Evolutionary conservation across 257 asterid genomes (phyloP), one percentile per base, ranked within the genome.

Genomic region (Solanum bukasovii): DNA sequence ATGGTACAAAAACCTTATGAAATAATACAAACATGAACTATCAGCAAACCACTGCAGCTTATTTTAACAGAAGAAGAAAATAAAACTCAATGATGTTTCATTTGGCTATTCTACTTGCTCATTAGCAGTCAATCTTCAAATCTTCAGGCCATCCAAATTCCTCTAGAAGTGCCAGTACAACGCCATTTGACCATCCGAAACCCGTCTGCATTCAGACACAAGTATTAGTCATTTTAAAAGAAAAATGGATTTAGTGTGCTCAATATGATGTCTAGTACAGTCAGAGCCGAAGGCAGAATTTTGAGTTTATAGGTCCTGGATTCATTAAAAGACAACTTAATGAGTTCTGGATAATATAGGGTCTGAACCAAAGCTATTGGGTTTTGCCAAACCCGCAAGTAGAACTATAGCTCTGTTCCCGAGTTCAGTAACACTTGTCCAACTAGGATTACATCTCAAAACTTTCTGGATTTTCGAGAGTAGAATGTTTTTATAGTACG

Each of bases 161-260:
- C 95, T 97, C 99, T 93, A 97, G 88, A 88, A 96, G 94, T 12
- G 98, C 94, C 84, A 97, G 89, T 3, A 96, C 95, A 29, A 95
- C 98, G 82, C 99, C 99, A 86, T 97, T 97, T 6, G 99, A 90
- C 99, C 99, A 97, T 6, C 99, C 99, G 63, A 97, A 97, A 52
- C 99, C 99, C 44, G 98, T 97, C 99, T 97, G 95, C 92, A 42
- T 78, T 81, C 16, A 75, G 70, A 25, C 74, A 83, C 27, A 52
- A 56, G 9, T 27, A 78, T 20, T 33, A 46, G 13, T 61, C 31
- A 85, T 16, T 70, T 42, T 12, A 1, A 14, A 29, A 9, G 27
- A 44, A 44, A 79, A 16, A 14, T 21, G 37, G 65, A 40, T 25
- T 25, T 14, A 13, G 65, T 42, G 38, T 81, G 29, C 68, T 81